A percentile compares a stretch with the other conserved stretches of the same genome.
Evolutionary conservation across 352 stramenopile genomes (phyloP).

Genomic region (Phytophthora ramorum): DNA sequence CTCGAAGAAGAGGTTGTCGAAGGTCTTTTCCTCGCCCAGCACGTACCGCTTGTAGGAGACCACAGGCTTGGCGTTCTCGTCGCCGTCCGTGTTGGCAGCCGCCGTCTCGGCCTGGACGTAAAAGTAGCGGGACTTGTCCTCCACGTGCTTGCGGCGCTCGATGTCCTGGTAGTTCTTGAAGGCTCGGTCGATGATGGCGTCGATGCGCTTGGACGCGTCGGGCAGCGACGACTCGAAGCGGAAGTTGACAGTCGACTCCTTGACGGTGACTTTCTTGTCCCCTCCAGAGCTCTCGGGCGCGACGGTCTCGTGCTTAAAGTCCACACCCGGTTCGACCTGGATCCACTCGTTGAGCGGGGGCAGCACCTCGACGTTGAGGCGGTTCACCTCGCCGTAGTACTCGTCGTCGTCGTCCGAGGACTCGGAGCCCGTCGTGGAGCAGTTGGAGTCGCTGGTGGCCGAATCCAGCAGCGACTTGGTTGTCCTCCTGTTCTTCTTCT

Average conservation of each 20-base stretch:
- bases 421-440: conserved; percentile 32
- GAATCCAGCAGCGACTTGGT: conserved; percentile 15
- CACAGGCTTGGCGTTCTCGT: conserved; percentile 14
- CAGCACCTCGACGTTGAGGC: conserved; percentile 50
- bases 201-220: conserved; percentile 48
- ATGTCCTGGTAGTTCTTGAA: conserved; percentile 49
- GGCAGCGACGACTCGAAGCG: conserved; percentile 32
- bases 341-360: conserved; percentile 55
- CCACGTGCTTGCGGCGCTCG: conserved; percentile 41
- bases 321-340: conserved; percentile 46
- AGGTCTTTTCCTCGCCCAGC: conserved; percentile 87
- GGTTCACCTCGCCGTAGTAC: conserved; percentile 41
- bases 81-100: conserved; percentile 4
- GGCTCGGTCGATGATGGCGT: conserved; percentile 45
- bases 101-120: conserved; percentile 41
- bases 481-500: conserved; percentile 26
- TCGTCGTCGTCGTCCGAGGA: conserved; percentile 36
- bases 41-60: conserved; percentile 74
- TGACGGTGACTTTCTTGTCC: conserved; percentile 33
- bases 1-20: conserved; percentile 87
- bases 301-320: conserved; percentile 56
- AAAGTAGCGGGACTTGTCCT: conserved; percentile 57
- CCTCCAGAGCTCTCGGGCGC: conserved; percentile 25
- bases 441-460: conserved; percentile 21
- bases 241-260: conserved; percentile 39